phyloP scores from a whole-genome alignment of 176 grass and related monocot species.

The Cymbopogon citratus region DNA sequence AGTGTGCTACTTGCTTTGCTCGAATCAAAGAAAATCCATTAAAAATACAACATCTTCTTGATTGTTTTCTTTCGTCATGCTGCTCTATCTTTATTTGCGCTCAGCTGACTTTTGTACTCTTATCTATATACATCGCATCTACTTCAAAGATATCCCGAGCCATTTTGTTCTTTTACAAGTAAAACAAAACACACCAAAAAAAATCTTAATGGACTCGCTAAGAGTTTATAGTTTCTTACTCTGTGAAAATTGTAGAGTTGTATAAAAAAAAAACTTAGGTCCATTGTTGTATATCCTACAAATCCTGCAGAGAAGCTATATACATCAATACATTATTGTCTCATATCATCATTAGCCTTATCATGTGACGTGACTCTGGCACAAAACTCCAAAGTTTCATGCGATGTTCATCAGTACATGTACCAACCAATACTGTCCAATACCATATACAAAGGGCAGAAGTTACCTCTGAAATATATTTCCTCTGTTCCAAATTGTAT shows the following conservation, averaged over 20 bases:
- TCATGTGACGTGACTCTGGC: constrained; percentile 15
- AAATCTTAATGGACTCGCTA: constrained; percentile 16
- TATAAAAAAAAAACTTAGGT: constrained; percentile 14
- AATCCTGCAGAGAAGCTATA: constrained; percentile 9
- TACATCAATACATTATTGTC: constrained; percentile 23
- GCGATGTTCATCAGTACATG: background rate
- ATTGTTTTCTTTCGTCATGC: background rate
- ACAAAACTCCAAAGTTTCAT: constrained; percentile 29
- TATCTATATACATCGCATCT: constrained; percentile 22
- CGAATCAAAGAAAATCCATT: constrained; percentile 2
- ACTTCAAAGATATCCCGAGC: background rate
- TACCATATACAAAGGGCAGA: background rate
- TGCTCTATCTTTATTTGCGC: constrained; percentile 7
- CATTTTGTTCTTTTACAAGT: constrained; percentile 21
- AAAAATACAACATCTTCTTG: background rate
- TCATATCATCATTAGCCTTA: constrained; percentile 28
- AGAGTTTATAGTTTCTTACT: background rate
- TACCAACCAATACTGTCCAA: background rate
- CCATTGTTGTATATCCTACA: background rate
- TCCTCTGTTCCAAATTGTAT: no score
- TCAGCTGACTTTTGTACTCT: constrained; percentile 19
- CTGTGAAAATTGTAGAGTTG: background rate
- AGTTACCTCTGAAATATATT: background rate
- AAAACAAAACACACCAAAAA: background rate
- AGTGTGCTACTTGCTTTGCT: background rate